Evolutionary conservation across 257 asterid genomes (phyloP).

Genomic region (Primulina tabacum): DNA sequence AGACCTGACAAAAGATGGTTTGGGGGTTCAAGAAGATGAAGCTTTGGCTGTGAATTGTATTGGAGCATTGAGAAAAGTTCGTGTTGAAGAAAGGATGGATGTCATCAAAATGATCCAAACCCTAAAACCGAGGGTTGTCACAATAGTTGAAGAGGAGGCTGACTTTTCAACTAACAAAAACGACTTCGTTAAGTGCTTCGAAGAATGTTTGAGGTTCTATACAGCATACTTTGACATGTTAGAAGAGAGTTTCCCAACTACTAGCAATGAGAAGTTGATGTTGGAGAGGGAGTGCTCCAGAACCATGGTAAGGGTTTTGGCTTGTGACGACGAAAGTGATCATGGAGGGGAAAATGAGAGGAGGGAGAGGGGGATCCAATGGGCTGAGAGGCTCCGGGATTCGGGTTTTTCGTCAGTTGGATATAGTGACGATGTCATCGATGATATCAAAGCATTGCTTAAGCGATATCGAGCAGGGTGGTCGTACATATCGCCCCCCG

Average conservation of each 20-base stretch:
- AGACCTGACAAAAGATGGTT: slow-evolving; percentile 46
- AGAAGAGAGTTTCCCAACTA: slow-evolving; percentile 60
- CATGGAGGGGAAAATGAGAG: slow-evolving; percentile 45
- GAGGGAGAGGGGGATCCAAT: slow-evolving; percentile 62
- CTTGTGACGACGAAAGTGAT: slow-evolving; percentile 46
- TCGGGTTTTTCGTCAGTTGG: slow-evolving; percentile 35
- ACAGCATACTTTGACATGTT: slow-evolving; percentile 69
- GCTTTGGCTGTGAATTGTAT: slow-evolving; percentile 71
- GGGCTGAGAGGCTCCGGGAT: slow-evolving; percentile 61
- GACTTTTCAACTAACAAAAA: slow-evolving; percentile 47
- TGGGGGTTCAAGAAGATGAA: slow-evolving; percentile 57
- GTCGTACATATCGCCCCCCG: slow-evolving; percentile 41
- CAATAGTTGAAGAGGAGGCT: slow-evolving; percentile 79
- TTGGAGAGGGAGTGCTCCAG: slow-evolving; percentile 76
- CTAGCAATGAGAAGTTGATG: slow-evolving; percentile 77
- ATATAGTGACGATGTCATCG: slow-evolving; percentile 71
- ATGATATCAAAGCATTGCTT: slow-evolving; percentile 69
- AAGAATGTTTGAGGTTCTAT: slow-evolving; percentile 76
- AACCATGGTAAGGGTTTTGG: slow-evolving; percentile 74
- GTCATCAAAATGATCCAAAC: slow-evolving; percentile 41
- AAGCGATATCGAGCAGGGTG: slow-evolving; percentile 73
- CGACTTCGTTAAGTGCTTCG: slow-evolving; percentile 59
- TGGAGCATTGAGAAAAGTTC: slow-evolving; percentile 46
- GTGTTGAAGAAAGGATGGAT: slow-evolving; percentile 29
- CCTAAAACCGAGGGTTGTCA: slow-evolving; percentile 57